Percentiles rank a stretch among this genome's conserved stretches.
Evolutionary conservation across 106 monocot genomes (phyloP).

Genomic region (Alisma plantagoaquatica): DNA sequence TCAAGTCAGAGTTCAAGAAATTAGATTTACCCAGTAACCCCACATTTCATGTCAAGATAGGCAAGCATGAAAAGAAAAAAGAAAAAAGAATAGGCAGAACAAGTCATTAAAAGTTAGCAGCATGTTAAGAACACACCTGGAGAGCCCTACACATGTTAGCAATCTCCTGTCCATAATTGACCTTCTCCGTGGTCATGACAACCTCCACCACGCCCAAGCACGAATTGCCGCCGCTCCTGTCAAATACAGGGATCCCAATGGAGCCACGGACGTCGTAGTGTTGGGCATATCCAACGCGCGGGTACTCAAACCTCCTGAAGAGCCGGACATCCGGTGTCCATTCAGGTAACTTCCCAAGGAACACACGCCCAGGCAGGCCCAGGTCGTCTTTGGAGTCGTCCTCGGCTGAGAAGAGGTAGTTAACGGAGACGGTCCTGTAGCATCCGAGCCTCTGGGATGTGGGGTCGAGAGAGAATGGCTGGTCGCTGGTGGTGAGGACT

Average conservation of each 20-base stretch:
- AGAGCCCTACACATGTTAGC: slow-evolving; percentile 78
- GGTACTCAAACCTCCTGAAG: slow-evolving; percentile 56
- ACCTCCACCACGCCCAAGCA: slow-evolving; percentile 94
- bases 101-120: background rate
- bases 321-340: slow-evolving; percentile 90
- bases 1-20: too few relatives aligned
- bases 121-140: slow-evolving; percentile 34
- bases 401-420: slow-evolving; percentile 56
- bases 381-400: slow-evolving; percentile 27
- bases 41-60: too few relatives aligned
- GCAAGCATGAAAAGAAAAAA: too few relatives aligned
- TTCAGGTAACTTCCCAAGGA: slow-evolving; percentile 66
- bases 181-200: slow-evolving; percentile 48
- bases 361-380: slow-evolving; percentile 84
- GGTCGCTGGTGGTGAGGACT: slow-evolving; percentile 56
- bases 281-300: slow-evolving; percentile 50
- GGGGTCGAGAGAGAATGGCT: slow-evolving; percentile 53
- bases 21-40: too few relatives aligned
- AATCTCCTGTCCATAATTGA: slow-evolving; percentile 60
- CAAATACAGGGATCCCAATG: slow-evolving; percentile 70
- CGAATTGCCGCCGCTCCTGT: slow-evolving; percentile 15
- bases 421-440: slow-evolving; percentile 46
- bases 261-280: slow-evolving; percentile 40
- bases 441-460: slow-evolving; percentile 31
- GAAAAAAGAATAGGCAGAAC: too few relatives aligned